Percentiles rank a stretch among this genome's conserved stretches.
These are phyloP conservation scores for Penicillium lividum DNA, from an alignment of 495 filamentous ascomycete genomes.

Conservation along the genomic window DNA sequence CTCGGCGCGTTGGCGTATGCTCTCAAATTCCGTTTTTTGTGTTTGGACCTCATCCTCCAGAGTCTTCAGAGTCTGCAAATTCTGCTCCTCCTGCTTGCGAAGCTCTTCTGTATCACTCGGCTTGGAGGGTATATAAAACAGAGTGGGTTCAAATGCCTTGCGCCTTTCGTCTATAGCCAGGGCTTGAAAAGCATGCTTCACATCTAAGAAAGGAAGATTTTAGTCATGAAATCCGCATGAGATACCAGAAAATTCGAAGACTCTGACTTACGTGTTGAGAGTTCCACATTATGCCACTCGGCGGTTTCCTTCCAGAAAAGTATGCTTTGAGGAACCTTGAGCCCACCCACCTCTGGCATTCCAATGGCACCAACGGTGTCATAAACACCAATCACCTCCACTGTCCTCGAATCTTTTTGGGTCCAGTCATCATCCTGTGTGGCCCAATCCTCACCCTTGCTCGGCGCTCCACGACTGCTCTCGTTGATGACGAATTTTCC, in stretches of 20 bases:
- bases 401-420: constrained; percentile 16
- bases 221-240: too few species aligned
- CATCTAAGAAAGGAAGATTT: constrained; percentile 22
- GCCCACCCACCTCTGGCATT: constrained; percentile 23
- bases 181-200: constrained; percentile 62
- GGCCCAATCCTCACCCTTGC: constrained; percentile 2
- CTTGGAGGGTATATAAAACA: constrained; percentile 50
- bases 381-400: constrained; percentile 58
- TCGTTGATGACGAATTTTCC: too few species aligned
- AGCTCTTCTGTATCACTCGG: too few species aligned
- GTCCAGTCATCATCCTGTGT: constrained; percentile 17
- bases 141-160: constrained; percentile 51
- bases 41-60: too few species aligned
- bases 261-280: constrained; percentile 19
- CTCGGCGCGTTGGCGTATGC: not conserved
- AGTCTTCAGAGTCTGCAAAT: too few species aligned
- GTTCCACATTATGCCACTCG: constrained; percentile 20
- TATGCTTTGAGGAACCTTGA: constrained; percentile 14
- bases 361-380: constrained; percentile 56
- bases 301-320: not conserved
- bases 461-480: constrained; percentile 7
- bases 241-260: not conserved
- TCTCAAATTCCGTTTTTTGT: too few species aligned
- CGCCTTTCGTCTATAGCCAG: constrained; percentile 59
- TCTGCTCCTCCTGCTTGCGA: too few species aligned